Conservation (phyloP, 192 early-diverging fungal genomes). For the Jimgerdemannia flammicorona region DNA sequence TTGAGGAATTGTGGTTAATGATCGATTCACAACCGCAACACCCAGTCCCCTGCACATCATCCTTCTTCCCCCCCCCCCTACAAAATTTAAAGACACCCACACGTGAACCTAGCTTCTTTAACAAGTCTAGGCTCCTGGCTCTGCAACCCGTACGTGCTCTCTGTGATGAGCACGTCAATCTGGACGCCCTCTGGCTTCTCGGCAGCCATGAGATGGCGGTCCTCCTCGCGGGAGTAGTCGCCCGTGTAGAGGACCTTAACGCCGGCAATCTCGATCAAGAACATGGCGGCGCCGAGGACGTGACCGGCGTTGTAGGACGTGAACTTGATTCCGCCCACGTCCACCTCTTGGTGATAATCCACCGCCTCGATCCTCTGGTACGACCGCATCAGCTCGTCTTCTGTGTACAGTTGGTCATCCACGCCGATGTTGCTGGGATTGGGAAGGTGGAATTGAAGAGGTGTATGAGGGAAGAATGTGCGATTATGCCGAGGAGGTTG, state of each 20-base stretch:
- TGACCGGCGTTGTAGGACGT: constrained; percentile 98
- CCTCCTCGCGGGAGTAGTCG: constrained; percentile 98
- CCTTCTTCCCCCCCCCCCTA: constrained; percentile 17
- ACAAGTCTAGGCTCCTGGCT: constrained; percentile 92
- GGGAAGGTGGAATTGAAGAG: constrained; percentile 11
- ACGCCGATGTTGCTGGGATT: constrained; percentile 62
- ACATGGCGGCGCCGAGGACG: constrained; percentile 98
- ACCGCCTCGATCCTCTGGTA: constrained; percentile 92
- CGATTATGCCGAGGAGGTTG: neutral
- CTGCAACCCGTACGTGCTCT: constrained; percentile 96
- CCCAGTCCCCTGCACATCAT: neutral
- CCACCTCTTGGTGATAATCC: constrained; percentile 95
- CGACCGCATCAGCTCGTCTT: constrained; percentile 77
- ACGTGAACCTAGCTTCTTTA: constrained; percentile 85
- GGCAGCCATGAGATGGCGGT: constrained; percentile 96
- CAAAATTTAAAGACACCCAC: constrained; percentile 9
- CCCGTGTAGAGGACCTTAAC: constrained; percentile 94
- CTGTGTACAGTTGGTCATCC: constrained; percentile 85
- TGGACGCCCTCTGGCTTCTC: constrained; percentile 79
- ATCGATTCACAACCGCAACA: neutral
- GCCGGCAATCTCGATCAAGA: constrained; percentile 86
- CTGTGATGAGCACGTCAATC: constrained; percentile 92
- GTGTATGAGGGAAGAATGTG: constrained; percentile 26
- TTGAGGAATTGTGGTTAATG: neutral
- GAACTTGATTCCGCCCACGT: constrained; percentile 93